Conservation (phyloP, 768 basidiomycete species). For the Lepiota venenata region DNA sequence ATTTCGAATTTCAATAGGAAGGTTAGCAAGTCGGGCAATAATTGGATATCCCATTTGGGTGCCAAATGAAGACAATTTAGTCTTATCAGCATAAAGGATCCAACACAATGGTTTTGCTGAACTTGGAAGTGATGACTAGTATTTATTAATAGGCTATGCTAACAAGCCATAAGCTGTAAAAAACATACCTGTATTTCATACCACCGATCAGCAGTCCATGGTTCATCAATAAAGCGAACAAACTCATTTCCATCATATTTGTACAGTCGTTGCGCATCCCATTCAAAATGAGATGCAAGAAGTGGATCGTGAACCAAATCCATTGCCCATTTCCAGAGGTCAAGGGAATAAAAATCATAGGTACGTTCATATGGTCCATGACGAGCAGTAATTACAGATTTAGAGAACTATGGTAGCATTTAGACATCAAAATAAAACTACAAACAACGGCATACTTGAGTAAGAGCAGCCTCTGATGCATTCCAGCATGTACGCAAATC, state of each 20-base stretch:
- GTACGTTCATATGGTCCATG: too few relatives aligned
- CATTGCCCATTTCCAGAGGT: constrained; percentile 3
- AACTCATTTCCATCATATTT: constrained; percentile 6
- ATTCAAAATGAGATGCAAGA: not conserved
- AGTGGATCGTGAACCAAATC: not conserved
- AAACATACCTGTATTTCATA: constrained; percentile 14
- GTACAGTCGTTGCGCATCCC: not conserved
- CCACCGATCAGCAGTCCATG: constrained; percentile 11
- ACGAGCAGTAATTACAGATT: too few relatives aligned
- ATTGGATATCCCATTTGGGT: constrained; percentile 33
- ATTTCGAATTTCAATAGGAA: constrained; percentile 29
- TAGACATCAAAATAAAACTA: too few relatives aligned
- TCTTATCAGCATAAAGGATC: constrained; percentile 38
- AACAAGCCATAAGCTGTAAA: not conserved
- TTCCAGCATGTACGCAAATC: too few relatives aligned
- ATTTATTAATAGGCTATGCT: constrained; percentile 15
- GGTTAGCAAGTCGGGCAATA: constrained; percentile 26
- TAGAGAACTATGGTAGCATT: too few relatives aligned
- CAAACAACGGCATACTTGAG: too few relatives aligned
- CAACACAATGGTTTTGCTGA: too few relatives aligned
- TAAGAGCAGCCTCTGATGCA: too few relatives aligned
- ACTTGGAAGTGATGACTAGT: constrained; percentile 24
- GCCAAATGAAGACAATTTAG: constrained; percentile 33
- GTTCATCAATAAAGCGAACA: constrained; percentile 14
- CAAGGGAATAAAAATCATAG: not conserved